Conservation (phyloP, 768 basidiomycete genomes). For the Lactarius hatsudake region DNA sequence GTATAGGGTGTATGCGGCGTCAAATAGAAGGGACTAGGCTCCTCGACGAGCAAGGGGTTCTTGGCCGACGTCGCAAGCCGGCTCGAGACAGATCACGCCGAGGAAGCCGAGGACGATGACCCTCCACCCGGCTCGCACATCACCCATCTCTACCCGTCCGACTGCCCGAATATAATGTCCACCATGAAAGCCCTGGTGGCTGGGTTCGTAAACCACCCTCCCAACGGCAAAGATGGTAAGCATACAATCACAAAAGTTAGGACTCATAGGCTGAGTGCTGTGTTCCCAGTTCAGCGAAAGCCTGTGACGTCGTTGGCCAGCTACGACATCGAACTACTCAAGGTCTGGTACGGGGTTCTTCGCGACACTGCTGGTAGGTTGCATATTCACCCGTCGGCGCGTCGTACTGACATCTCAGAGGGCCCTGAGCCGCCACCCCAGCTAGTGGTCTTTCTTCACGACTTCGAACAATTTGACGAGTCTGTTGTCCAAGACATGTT, state of each 20-base stretch:
- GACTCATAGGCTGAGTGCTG: background rate
- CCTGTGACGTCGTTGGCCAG: conserved; percentile 51
- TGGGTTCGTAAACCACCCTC: conserved; percentile 24
- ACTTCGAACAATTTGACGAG: conserved; percentile 71
- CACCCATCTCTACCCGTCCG: conserved; percentile 24
- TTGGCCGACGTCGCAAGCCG: conserved; percentile 14
- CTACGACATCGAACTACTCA: conserved; percentile 60
- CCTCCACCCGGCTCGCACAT: conserved; percentile 14
- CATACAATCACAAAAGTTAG: background rate
- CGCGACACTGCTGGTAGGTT: conserved; percentile 29
- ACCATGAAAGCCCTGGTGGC: conserved; percentile 28
- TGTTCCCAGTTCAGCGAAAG: conserved; percentile 45
- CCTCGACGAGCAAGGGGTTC: conserved; percentile 22
- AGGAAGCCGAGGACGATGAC: conserved; percentile 13
- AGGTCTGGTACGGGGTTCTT: conserved; percentile 55
- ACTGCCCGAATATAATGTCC: conserved; percentile 25
- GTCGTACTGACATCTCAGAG: conserved; percentile 22
- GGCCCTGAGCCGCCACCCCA: conserved; percentile 32
- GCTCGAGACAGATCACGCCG: conserved; percentile 6
- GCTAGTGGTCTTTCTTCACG: conserved; percentile 62
- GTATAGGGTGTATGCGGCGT: background rate
- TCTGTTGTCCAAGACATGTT: conserved; percentile 64
- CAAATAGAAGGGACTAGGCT: conserved; percentile 7
- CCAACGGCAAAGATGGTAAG: conserved; percentile 25
- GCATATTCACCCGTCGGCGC: conserved; percentile 3